Base-by-base conservation (phyloP, 2,329 filamentous ascomycete genomes). In the Bertia moriformis region DNA sequence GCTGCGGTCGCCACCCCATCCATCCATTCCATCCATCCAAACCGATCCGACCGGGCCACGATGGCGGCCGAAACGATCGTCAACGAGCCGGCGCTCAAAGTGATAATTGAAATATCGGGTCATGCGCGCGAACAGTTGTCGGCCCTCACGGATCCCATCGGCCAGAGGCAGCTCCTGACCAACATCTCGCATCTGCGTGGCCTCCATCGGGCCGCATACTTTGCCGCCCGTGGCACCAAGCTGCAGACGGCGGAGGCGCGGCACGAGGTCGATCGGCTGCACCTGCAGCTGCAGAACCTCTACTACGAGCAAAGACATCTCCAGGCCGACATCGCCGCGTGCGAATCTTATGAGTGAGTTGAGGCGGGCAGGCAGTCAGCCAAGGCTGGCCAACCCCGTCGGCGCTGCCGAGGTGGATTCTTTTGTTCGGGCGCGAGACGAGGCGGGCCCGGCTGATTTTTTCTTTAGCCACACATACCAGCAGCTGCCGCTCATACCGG, bases 281-380 rank as follows among this genome's bases (percentile, higher is more conserved):
- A 96, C 55, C 69, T 98, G 27, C 84, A 93, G 53, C 69, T 98
- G 40, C 89, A 96, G 60, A 98, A 98, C 53, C 65, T 98, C 4
- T 93, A 91, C 57, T 98, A 98, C 54, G 89, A 98, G 59, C 88
- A 96, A 62, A 71, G 85, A 40, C 87, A 95, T 58, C 64, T 98
- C 40, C 77, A 83, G 46, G 84, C 84, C 38, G 91, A 98, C 60
- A 96, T 98, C 44, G 67, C 74, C 1, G 86, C 84, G 5, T 96
- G 91, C 57, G 84, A 94, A 54, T 82, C 79, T 39, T 95, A 93
- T 50, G 84, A 94, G 86, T 93, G 63, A 44, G 83, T 71, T 12
- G n/a, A n/a, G n/a, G n/a, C n/a, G n/a, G n/a, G n/a, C 18, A 35
- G 41, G 18, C 18, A 33, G 33, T 29, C 38, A 29, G 17, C 32